Evolutionary conservation across 2,329 filamentous ascomycete genomes (phyloP), one percentile per base, ranked within the genome.

Genomic region (Stachybotrys chlorohalonatus): DNA sequence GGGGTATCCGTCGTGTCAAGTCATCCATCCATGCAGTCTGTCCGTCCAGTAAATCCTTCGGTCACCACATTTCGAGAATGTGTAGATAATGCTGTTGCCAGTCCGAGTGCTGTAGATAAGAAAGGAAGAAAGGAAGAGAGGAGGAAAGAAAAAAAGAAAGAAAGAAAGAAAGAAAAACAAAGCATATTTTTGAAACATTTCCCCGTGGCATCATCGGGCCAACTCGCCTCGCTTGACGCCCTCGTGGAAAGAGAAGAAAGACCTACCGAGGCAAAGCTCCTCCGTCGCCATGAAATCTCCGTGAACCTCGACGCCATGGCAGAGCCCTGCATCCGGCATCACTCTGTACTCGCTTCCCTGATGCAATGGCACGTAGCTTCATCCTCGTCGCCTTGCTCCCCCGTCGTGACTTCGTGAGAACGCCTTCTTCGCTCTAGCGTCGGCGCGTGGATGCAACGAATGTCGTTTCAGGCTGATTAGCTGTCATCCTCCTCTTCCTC

Each of bases 401-500:
- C 24, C 24, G 24, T 24, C 24, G 24, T 24, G 24, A 24, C 24
- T 24, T 24, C 24, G 24, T 24, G 24, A 24, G 24, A 24, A 24
- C 24, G 24, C 24, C 24, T 24, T 24, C 24, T 24, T 24, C 24
- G 24, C 24, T 24, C 24, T 24, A 24, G 24, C 24, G 24, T 24
- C 24, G 24, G 24, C 24, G 24, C 24, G 24, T 24, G 36, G 36
- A 9, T 42, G 36, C 36, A 42, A 9, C 24, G 16, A n/a, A 47
- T 8, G 9, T 47, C 46, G 17, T 47, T n/a, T 2, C 46, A 52
- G 24, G 24, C 56, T 69, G 65, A 75, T 63, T 73, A 70, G 54
- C 74, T 72, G 48, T 74, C 70, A 55, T 73, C 74, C 39, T 76
- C 74, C 46, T 75, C 74, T n/a, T 73, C 73, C 11, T 74, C 72